phyloP scores from a whole-genome alignment of 768 basidiomycete genomes.

The Suillus decipiens region DNA sequence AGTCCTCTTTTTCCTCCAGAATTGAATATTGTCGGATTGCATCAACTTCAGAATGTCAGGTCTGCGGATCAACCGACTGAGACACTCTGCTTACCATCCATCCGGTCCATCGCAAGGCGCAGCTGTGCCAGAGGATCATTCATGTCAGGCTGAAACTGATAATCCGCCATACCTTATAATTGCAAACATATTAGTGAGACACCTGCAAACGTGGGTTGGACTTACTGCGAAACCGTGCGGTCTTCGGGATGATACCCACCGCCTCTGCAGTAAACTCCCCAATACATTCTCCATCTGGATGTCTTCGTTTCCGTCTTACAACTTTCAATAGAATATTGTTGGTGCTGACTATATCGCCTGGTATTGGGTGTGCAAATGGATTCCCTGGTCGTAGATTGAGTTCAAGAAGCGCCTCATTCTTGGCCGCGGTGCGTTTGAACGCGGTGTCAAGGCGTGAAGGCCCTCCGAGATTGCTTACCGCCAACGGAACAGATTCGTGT shows the following conservation, averaged over 20 bases:
- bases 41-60: slow-evolving; percentile 52
- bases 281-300: slow-evolving; percentile 26
- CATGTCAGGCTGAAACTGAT: slow-evolving; percentile 79
- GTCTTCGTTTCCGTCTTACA: slow-evolving; percentile 67
- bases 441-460: slow-evolving; percentile 70
- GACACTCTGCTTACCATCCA: slow-evolving; percentile 68
- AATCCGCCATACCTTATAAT: slow-evolving; percentile 85
- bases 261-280: slow-evolving; percentile 79
- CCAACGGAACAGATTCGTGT: slow-evolving; percentile 57
- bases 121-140: slow-evolving; percentile 71
- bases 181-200: not conserved
- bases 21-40: slow-evolving; percentile 71
- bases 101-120: slow-evolving; percentile 69
- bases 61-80: slow-evolving; percentile 4
- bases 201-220: slow-evolving; percentile 14
- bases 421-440: slow-evolving; percentile 70
- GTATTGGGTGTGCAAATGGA: slow-evolving; percentile 80
- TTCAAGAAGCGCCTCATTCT: slow-evolving; percentile 69
- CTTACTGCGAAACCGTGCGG: slow-evolving; percentile 89
- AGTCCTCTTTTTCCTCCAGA: slow-evolving; percentile 68
- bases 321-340: slow-evolving; percentile 86
- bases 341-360: slow-evolving; percentile 75
- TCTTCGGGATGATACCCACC: slow-evolving; percentile 76
- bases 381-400: slow-evolving; percentile 73
- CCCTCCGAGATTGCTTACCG: slow-evolving; percentile 68